Conservation (phyloP, 495 filamentous ascomycete genomes). For the Haplographium delicatum region DNA sequence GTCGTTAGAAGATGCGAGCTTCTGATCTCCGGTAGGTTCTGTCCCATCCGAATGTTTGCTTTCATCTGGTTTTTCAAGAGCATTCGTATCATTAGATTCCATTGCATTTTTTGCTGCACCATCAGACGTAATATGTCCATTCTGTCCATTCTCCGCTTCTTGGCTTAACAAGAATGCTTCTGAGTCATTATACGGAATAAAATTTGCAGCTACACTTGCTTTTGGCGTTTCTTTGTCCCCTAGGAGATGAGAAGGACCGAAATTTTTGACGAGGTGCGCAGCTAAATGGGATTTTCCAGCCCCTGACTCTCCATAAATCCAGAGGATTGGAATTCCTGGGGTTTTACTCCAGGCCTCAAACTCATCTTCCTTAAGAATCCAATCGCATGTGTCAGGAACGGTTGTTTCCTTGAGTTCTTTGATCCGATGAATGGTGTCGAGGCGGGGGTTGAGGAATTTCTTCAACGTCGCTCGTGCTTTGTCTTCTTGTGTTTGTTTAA, state of each 20-base stretch:
- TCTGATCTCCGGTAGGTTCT: too few species aligned
- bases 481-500: background rate
- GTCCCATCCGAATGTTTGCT: too few species aligned
- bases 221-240: background rate
- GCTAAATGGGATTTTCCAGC: constrained; percentile 5
- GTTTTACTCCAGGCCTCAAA: background rate
- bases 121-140: too few species aligned
- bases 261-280: background rate
- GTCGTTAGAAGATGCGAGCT: too few species aligned
- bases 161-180: background rate
- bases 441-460: background rate
- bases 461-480: background rate
- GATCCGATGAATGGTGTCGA: background rate
- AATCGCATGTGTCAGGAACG: constrained; percentile 1
- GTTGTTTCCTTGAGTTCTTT: constrained; percentile 3
- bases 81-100: background rate
- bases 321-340: background rate
- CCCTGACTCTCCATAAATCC: constrained; percentile 8
- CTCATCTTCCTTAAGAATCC: constrained; percentile 2
- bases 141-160: background rate
- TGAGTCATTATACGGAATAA: background rate
- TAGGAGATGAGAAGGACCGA: constrained; percentile 3
- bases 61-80: background rate
- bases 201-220: background rate
- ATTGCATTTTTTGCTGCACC: too few species aligned